These are phyloP conservation scores for Eleusine indica DNA, from an alignment of 176 grass and related monocot genomes.

Conservation along the genomic window DNA sequence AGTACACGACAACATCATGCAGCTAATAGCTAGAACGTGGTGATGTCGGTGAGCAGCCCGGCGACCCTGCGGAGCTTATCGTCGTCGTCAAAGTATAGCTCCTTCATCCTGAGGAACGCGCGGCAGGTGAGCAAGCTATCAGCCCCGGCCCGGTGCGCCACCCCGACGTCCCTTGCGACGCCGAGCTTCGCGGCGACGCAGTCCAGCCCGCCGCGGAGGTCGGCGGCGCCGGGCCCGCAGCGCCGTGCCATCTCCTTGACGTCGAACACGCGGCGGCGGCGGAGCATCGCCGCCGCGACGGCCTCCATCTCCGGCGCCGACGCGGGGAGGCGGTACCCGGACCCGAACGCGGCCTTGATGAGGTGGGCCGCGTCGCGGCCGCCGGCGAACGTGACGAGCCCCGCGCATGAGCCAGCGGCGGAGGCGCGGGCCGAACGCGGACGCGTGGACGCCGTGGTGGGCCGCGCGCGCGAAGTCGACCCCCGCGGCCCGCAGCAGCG, in stretches of 20 bases:
- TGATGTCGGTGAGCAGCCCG: constrained; percentile 25
- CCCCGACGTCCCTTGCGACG: background rate
- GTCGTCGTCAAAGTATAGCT: constrained; percentile 22
- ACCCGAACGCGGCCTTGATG: constrained; percentile 28
- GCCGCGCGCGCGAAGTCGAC: constrained; percentile 32
- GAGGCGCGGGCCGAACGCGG: constrained; percentile 19
- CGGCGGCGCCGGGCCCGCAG: background rate
- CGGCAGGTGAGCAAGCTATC: constrained; percentile 47
- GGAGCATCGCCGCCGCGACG: background rate
- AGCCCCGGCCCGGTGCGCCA: constrained; percentile 39
- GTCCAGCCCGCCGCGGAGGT: constrained; percentile 37
- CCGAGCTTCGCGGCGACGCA: background rate
- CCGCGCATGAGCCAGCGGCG: constrained; percentile 11
- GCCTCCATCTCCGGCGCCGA: constrained; percentile 26
- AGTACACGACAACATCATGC: no score
- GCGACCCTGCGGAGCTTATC: background rate
- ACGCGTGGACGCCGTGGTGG: background rate
- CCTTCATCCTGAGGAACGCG: constrained; percentile 21
- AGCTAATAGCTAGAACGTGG: background rate
- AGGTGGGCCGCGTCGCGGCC: constrained; percentile 50
- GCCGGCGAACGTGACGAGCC: constrained; percentile 38
- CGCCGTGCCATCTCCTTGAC: constrained; percentile 42
- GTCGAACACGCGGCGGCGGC: constrained; percentile 19
- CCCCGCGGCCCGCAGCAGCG: constrained; percentile 19
- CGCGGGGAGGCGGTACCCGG: constrained; percentile 8